A percentile compares a stretch with the other conserved stretches of the same genome.
phyloP scores from a whole-genome alignment of 2,329 filamentous ascomycete genomes.

The Leptosphaerulina australis region DNA sequence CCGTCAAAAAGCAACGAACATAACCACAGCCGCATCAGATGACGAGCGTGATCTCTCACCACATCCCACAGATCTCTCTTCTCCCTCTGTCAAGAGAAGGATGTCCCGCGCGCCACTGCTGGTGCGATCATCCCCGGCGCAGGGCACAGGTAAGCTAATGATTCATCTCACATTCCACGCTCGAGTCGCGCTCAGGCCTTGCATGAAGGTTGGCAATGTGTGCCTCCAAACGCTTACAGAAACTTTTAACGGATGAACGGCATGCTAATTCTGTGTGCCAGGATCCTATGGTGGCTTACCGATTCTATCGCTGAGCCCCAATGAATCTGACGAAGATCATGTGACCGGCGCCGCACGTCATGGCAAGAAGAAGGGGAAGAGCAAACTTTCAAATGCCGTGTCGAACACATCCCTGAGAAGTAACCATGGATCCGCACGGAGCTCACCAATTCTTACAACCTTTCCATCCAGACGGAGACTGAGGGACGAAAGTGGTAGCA shows the following conservation, averaged over 20 bases:
- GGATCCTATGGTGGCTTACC: conserved; percentile 67
- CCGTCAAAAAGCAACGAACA: conserved; percentile 36
- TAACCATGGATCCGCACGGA: conserved; percentile 25
- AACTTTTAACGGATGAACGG: neutral
- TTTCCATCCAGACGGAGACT: conserved; percentile 36
- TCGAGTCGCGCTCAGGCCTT: conserved; percentile 12
- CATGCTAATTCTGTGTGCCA: conserved; percentile 12
- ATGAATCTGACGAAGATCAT: conserved; percentile 45
- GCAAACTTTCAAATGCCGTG: conserved; percentile 37
- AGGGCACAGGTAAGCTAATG: conserved; percentile 55
- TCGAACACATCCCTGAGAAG: conserved; percentile 21
- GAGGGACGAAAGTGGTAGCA: conserved; percentile 34
- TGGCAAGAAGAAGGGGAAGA: conserved; percentile 42
- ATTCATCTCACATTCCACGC: conserved; percentile 14
- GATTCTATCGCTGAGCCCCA: conserved; percentile 49
- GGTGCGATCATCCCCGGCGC: conserved; percentile 64
- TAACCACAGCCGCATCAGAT: conserved; percentile 36
- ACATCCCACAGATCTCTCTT: conserved; percentile 21
- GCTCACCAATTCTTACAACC: conserved; percentile 26
- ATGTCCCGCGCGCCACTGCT: conserved; percentile 63
- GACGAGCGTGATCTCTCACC: conserved; percentile 32
- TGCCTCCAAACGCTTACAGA: neutral
- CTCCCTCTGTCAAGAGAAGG: conserved; percentile 25
- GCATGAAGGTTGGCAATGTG: conserved; percentile 5
- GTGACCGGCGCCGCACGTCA: conserved; percentile 31